phyloP scores from a whole-genome alignment of 169 alveolate genomes.

The Ophryocystis elektroscirrha region DNA sequence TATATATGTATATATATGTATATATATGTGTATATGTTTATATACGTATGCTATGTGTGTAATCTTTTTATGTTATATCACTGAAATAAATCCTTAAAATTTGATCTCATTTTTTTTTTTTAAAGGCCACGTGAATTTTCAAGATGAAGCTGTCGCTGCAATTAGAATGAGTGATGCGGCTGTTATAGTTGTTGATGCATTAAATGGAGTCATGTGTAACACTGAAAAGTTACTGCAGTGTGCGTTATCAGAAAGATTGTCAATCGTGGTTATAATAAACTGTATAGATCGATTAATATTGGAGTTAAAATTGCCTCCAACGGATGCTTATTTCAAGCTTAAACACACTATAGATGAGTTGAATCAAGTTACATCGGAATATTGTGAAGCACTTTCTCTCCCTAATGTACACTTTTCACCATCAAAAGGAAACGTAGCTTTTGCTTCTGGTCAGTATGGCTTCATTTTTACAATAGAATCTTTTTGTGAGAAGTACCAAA shows the following conservation, averaged over 20 bases:
- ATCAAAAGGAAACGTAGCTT: conserved; percentile 67
- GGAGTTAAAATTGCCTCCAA: conserved; percentile 89
- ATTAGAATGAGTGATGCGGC: conserved; percentile 85
- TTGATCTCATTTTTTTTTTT: neutral
- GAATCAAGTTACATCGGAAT: conserved; percentile 8
- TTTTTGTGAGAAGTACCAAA: conserved; percentile 61
- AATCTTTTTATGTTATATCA: too few relatives aligned
- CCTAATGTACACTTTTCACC: conserved; percentile 49
- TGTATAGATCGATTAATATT: conserved; percentile 82
- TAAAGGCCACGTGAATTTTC: conserved; percentile 79
- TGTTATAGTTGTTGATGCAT: conserved; percentile 72
- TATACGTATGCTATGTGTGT: too few relatives aligned
- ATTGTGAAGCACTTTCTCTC: conserved; percentile 7
- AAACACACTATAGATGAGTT: conserved; percentile 27
- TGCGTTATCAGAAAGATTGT: conserved; percentile 39
- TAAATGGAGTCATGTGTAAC: conserved; percentile 78
- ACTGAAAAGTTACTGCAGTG: conserved; percentile 60
- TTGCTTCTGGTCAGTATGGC: conserved; percentile 73
- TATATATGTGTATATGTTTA: neutral
- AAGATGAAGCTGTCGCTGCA: conserved; percentile 85
- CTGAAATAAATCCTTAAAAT: too few relatives aligned
- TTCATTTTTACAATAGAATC: conserved; percentile 69
- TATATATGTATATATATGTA: neutral
- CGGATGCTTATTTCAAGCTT: conserved; percentile 90
- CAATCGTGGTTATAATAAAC: conserved; percentile 55